Percentiles rank a stretch among this genome's conserved stretches.
Conservation (phyloP, 139 green algal species). For the Protoeuglena noctilucae region DNA sequence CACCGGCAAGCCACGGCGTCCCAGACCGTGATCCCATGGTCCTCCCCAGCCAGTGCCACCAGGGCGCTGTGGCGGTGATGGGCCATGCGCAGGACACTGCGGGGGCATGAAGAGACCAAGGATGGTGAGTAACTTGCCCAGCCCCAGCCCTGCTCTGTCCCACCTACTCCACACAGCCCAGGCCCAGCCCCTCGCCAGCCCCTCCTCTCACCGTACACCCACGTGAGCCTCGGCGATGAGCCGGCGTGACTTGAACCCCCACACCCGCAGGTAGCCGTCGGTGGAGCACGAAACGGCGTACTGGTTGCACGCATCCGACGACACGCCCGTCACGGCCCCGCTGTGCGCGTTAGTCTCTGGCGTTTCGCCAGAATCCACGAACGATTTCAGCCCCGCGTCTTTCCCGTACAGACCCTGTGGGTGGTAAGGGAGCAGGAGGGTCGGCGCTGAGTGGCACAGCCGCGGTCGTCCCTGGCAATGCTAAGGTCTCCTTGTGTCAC, state of each 20-base stretch:
- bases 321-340: slow-evolving; percentile 40
- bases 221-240: slow-evolving; percentile 17
- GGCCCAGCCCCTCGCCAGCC: neutral
- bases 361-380: too few relatives aligned
- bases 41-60: neutral
- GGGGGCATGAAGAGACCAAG: neutral
- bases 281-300: slow-evolving; percentile 37
- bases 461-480: too few relatives aligned
- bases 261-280: slow-evolving; percentile 54
- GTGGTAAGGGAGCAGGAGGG: too few relatives aligned
- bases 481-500: too few relatives aligned
- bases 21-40: neutral
- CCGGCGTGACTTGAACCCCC: slow-evolving; percentile 52
- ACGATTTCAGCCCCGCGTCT: too few relatives aligned
- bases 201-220: slow-evolving; percentile 3
- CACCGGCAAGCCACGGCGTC: neutral
- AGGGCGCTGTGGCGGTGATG: slow-evolving; percentile 3
- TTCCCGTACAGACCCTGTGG: too few relatives aligned
- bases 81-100: neutral
- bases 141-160: too few relatives aligned
- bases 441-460: too few relatives aligned
- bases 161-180: too few relatives aligned
- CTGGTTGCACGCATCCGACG: slow-evolving; percentile 46
- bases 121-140: too few relatives aligned
- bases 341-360: slow-evolving; percentile 42